Percentiles rank a stretch among this genome's conserved stretches.
Evolutionary conservation across 1,284 basidiomycete species (phyloP).

Genomic region (Microbotryum scabiosae): DNA sequence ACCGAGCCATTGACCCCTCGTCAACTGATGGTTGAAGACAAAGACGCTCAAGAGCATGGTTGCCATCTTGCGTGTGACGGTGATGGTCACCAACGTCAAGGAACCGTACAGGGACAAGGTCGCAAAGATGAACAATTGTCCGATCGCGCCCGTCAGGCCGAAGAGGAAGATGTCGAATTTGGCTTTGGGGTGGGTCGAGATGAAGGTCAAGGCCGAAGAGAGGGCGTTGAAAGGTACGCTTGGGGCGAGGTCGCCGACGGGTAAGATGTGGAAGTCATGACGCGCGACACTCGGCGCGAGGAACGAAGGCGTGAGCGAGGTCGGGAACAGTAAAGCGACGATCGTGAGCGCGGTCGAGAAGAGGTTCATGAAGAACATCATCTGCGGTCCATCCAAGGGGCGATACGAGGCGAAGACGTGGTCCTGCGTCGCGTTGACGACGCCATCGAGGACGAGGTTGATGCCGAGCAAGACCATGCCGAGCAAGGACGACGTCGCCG

Average conservation of each 20-base stretch:
- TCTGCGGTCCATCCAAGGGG: constrained; percentile 82
- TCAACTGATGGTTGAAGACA: constrained; percentile 81
- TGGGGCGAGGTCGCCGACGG: constrained; percentile 37
- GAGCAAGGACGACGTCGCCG: constrained; percentile 45
- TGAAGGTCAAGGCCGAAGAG: constrained; percentile 61
- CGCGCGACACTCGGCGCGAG: constrained; percentile 50
- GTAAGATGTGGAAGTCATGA: constrained; percentile 49
- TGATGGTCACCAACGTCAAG: constrained; percentile 88
- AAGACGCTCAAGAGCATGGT: constrained; percentile 95
- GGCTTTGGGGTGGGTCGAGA: constrained; percentile 69
- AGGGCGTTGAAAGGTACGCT: constrained; percentile 52
- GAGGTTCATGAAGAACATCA: constrained; percentile 98
- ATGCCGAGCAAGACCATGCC: constrained; percentile 64
- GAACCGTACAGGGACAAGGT: constrained; percentile 93
- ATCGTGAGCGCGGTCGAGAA: constrained; percentile 59
- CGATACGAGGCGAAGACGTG: constrained; percentile 73
- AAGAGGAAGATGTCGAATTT: constrained; percentile 71
- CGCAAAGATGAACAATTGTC: constrained; percentile 97
- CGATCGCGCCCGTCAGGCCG: constrained; percentile 80
- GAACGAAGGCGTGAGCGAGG: constrained; percentile 34
- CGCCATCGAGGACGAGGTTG: constrained; percentile 86
- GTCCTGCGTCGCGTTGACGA: constrained; percentile 96
- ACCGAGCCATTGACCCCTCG: constrained; percentile 80
- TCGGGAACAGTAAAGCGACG: constrained; percentile 30
- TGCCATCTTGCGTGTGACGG: constrained; percentile 93